Conservation (phyloP, 352 stramenopile species). For the Phytophthora palmivora region DNA sequence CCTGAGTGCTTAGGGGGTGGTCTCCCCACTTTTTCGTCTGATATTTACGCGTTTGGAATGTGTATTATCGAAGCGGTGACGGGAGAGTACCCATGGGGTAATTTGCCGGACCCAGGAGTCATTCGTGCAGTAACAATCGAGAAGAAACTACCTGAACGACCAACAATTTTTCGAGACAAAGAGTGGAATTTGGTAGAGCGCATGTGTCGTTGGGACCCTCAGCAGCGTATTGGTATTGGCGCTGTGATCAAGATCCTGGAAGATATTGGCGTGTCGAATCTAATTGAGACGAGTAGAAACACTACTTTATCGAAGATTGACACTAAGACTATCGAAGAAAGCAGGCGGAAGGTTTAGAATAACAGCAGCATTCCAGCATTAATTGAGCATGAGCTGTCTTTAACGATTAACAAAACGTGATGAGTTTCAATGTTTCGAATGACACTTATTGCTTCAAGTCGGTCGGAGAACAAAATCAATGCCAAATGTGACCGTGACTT, state of each 20-base stretch:
- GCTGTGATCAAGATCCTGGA: conserved; percentile 42
- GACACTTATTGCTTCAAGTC: conserved; percentile 6
- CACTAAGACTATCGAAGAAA: neutral
- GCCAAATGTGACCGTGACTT: conserved; percentile 23
- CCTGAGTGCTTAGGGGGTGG: conserved; percentile 31
- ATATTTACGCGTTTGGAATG: conserved; percentile 50
- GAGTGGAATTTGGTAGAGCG: conserved; percentile 37
- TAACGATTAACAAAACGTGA: no score
- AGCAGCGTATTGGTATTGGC: conserved; percentile 33
- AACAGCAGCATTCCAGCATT: neutral
- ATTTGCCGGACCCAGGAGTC: conserved; percentile 10
- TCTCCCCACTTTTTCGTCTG: conserved; percentile 28
- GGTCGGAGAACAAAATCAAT: conserved; percentile 17
- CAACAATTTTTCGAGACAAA: conserved; percentile 25
- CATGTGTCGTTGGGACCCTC: conserved; percentile 34
- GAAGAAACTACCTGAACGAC: conserved; percentile 24
- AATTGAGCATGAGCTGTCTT: no score
- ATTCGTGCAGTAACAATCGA: conserved; percentile 13
- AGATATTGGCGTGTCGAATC: conserved; percentile 32
- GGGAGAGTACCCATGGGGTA: conserved; percentile 29
- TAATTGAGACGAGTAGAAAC: conserved; percentile 23
- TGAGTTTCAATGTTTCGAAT: conserved; percentile 1
- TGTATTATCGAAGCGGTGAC: conserved; percentile 48
- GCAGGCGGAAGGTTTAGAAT: neutral
- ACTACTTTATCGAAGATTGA: conserved; percentile 11